Percentiles rank a stretch among this genome's conserved stretches.
These are phyloP conservation scores for Cercospora zeina DNA, from an alignment of 2,329 filamentous ascomycete species.

Conservation along the genomic window DNA sequence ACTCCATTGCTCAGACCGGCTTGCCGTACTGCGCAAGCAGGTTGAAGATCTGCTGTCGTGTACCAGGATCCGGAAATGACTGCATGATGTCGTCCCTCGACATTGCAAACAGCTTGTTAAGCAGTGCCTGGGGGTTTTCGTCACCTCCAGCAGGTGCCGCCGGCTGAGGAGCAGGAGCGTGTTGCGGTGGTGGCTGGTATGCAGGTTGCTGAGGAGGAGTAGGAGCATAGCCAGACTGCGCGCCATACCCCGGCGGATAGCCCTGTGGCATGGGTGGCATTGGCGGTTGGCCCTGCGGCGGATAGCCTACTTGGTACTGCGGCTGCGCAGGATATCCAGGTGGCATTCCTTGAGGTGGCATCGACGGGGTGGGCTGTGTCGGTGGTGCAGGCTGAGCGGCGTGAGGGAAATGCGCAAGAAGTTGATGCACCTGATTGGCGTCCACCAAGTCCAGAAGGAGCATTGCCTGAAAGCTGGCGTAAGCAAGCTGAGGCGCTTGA, in stretches of 20 bases:
- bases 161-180: constrained; percentile 45
- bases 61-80: constrained; percentile 55
- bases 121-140: constrained; percentile 62
- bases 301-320: constrained; percentile 23
- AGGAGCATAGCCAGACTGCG: constrained; percentile 43
- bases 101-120: constrained; percentile 79
- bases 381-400: constrained; percentile 29
- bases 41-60: constrained; percentile 76
- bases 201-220: constrained; percentile 47
- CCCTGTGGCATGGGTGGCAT: constrained; percentile 19
- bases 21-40: constrained; percentile 63
- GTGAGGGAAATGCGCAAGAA: constrained; percentile 57
- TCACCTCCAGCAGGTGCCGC: constrained; percentile 46
- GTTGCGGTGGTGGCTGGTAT: constrained; percentile 46
- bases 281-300: constrained; percentile 24
- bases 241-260: constrained; percentile 38
- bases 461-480: constrained; percentile 91
- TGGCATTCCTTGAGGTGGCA: constrained; percentile 27
- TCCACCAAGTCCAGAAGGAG: constrained; percentile 92
- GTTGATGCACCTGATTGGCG: constrained; percentile 74
- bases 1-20: constrained; percentile 8
- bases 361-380: constrained; percentile 36
- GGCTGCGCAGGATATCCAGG: constrained; percentile 31
- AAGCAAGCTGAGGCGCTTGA: constrained; percentile 87
- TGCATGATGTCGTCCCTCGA: constrained; percentile 75